A percentile compares a stretch with the other conserved stretches of the same genome.
These are phyloP conservation scores for Saccharomyces hybrid DNA, from an alignment of 1,139 yeast species.

Conservation along the genomic window DNA sequence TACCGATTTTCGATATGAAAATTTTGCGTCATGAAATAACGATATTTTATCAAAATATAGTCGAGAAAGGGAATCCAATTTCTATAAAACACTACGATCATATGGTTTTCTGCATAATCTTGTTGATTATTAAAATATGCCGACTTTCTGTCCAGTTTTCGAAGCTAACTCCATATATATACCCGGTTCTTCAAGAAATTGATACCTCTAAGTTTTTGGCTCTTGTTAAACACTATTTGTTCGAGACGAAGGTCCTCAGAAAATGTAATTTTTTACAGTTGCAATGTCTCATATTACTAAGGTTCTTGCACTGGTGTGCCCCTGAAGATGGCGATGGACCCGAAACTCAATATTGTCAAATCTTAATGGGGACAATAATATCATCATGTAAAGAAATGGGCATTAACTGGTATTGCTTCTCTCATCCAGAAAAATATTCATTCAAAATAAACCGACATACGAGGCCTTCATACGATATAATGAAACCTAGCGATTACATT, in stretches of 20 bases:
- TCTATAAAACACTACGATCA: slow-evolving; percentile 22
- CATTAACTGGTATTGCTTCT: slow-evolving; percentile 22
- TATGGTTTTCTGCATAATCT: slow-evolving; percentile 19
- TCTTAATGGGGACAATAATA: slow-evolving; percentile 26
- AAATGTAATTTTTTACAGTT: slow-evolving; percentile 26
- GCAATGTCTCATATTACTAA: slow-evolving; percentile 22
- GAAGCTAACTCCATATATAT: slow-evolving; percentile 9
- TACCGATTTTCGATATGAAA: slow-evolving; percentile 23
- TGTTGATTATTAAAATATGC: slow-evolving; percentile 21
- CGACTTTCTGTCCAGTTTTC: slow-evolving; percentile 23
- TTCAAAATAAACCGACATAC: slow-evolving; percentile 16
- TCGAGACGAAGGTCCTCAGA: slow-evolving; percentile 20
- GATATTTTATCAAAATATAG: slow-evolving; percentile 12
- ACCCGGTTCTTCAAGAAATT: slow-evolving; percentile 13
- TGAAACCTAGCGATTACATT: slow-evolving; percentile 15
- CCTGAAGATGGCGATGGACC: slow-evolving; percentile 32
- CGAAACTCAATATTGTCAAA: slow-evolving; percentile 24
- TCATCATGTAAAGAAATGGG: slow-evolving; percentile 28
- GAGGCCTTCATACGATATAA: slow-evolving; percentile 14
- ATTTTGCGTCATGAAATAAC: slow-evolving; percentile 14
- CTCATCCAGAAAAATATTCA: slow-evolving; percentile 12
- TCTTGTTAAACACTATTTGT: slow-evolving; percentile 20
- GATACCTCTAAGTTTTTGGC: slow-evolving; percentile 23
- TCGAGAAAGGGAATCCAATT: slow-evolving; percentile 11
- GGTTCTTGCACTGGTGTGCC: slow-evolving; percentile 30